Evolutionary conservation across 2,329 filamentous ascomycete genomes (phyloP), one percentile per base, ranked within the genome.

Genomic region (Epichloe baconii): DNA sequence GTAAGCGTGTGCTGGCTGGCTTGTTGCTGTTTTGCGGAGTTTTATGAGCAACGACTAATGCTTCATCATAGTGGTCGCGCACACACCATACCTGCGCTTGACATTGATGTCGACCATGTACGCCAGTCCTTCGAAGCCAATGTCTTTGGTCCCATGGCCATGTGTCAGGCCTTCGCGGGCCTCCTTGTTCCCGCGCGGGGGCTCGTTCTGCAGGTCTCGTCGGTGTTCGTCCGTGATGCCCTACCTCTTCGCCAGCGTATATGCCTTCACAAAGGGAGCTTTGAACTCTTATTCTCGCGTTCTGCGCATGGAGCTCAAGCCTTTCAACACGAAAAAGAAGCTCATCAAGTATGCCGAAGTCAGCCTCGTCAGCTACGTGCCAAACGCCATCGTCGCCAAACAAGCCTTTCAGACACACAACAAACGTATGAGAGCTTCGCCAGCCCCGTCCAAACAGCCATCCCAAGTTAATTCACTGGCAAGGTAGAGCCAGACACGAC

Each of bases 101-200:
- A 79, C 58, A 69, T 77, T 44, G 69, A 74, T 48, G 58, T 79
- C 7, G 68, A 72, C 49, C 75, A 77, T 47, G 74, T 77, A 4
- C 75, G 76, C 52, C 61, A 66, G 53, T 76, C 74, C 2, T 79
- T 76, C 49, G 76, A 79, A 61, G 72, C 74, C 55, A 80, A 80
- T 56, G 74, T 80, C 41, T 78, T 80, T 54, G 73, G 73, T 42
- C 70, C 75, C 56, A 79, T 80, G 74, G 69, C 73, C 59, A 77
- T 76, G 68, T 71, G 71, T 49, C 68, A 76, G 57, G 66, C 70
- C 34, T 79, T 79, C 57, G 62, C 69, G 11, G 66, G 68, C 50
- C 68, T 73, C 43, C 70, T 80, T 23, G 74, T 79, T 47, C 62
- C 69, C 15, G 66, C 75, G 0, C 67, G 67, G 23, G 76, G 77